Evolutionary conservation across 75 land plant genomes (phyloP).

Genomic region (Picea sitchensis): DNA sequence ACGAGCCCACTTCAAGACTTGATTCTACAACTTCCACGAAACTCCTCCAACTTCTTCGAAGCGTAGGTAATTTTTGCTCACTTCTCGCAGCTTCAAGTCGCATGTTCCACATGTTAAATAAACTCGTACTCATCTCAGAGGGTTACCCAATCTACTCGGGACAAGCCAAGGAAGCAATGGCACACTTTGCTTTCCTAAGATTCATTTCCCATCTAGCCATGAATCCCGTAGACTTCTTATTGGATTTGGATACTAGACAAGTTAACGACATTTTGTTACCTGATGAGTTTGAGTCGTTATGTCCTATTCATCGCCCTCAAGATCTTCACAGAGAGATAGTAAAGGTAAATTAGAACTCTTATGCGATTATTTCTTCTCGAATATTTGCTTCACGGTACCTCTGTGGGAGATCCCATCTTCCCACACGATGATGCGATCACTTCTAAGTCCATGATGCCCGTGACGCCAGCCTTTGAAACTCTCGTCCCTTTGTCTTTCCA

Average conservation of each 20-base stretch:
- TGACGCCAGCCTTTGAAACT: too few species aligned
- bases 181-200: conserved; percentile 73
- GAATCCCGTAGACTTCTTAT: conserved; percentile 95
- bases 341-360: conserved; percentile 25
- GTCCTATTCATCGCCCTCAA: conserved; percentile 8
- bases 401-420: too few species aligned
- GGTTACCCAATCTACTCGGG: conserved; percentile 40
- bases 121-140: conserved; percentile 81
- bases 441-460: too few species aligned
- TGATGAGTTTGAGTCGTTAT: conserved; percentile 28
- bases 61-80: too few species aligned
- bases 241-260: conserved; percentile 86
- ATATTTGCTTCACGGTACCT: neutral
- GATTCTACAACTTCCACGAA: conserved; percentile 83
- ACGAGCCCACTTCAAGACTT: conserved; percentile 28
- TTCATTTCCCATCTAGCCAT: conserved; percentile 77
- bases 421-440: too few species aligned
- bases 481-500: too few species aligned
- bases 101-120: conserved; percentile 43
- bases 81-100: too few species aligned
- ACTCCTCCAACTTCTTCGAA: conserved; percentile 35
- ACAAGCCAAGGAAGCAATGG: conserved; percentile 26
- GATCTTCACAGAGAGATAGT: conserved; percentile 33
- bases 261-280: conserved; percentile 72
- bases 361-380: neutral